phyloP scores from a whole-genome alignment of 78 protist species.

The Bigelowiella natans region DNA sequence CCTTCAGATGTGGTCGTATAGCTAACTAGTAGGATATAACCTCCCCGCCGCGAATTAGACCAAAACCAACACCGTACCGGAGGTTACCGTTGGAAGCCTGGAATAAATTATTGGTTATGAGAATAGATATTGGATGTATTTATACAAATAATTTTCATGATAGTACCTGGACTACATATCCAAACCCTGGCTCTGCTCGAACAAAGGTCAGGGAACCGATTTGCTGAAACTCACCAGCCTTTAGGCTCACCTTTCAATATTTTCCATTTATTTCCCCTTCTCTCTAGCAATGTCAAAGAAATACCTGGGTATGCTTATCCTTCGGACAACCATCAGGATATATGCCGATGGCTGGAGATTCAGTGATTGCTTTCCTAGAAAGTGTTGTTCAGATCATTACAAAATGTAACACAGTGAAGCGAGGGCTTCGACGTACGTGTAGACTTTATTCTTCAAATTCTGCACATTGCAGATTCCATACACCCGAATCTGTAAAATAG shows the following conservation, averaged over 20 bases:
- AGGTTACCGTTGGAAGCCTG: neutral
- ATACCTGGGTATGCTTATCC: too few species aligned
- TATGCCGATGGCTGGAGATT: too few species aligned
- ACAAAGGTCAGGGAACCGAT: neutral
- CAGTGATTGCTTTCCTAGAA: too few species aligned
- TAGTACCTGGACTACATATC: neutral
- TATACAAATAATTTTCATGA: too few species aligned
- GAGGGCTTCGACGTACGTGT: neutral
- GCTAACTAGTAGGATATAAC: neutral
- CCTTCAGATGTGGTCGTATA: neutral
- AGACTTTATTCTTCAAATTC: neutral
- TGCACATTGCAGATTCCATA: neutral
- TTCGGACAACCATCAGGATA: too few species aligned
- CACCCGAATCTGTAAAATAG: neutral
- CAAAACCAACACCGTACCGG: neutral
- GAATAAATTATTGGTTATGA: too few species aligned
- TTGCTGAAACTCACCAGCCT: neutral
- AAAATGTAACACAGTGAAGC: too few species aligned
- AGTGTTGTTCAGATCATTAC: too few species aligned
- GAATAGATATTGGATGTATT: neutral
- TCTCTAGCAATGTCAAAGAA: too few species aligned
- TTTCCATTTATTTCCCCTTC: too few species aligned
- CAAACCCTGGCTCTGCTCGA: neutral
- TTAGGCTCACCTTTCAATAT: neutral
- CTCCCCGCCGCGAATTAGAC: neutral